These are phyloP conservation scores for Plantago lanceolata DNA, from an alignment of 305 asterid species.

Conservation along the genomic window DNA sequence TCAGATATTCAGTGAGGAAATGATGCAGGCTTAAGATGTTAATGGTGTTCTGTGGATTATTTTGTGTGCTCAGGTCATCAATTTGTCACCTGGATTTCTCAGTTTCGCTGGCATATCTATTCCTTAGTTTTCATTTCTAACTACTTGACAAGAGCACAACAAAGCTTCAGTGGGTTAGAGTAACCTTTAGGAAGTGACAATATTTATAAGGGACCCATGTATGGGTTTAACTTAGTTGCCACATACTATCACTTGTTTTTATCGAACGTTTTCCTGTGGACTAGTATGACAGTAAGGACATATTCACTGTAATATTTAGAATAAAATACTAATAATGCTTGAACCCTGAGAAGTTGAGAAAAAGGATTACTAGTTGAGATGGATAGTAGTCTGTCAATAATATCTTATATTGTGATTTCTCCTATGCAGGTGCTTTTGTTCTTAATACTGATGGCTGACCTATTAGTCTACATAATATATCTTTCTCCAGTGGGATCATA, in stretches of 20 bases:
- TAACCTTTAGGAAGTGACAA: background rate
- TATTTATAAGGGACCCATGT: background rate
- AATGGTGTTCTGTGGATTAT: slow-evolving; percentile 14
- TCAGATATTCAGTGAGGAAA: slow-evolving; percentile 18
- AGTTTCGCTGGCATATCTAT: slow-evolving; percentile 7
- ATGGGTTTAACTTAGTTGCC: background rate
- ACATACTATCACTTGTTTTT: background rate
- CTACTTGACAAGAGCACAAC: background rate
- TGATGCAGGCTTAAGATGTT: slow-evolving; percentile 1
- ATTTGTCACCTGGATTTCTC: slow-evolving; percentile 6
- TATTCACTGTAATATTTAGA: background rate
- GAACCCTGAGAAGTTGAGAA: slow-evolving; percentile 1
- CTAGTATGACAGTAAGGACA: background rate
- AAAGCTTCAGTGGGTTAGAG: background rate
- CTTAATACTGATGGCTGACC: slow-evolving; percentile 61
- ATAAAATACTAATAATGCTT: background rate
- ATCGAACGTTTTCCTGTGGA: background rate
- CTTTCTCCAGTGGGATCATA: slow-evolving; percentile 63
- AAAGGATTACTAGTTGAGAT: slow-evolving; percentile 4
- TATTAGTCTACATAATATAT: slow-evolving; percentile 48
- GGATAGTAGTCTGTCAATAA: slow-evolving; percentile 10
- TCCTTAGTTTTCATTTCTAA: background rate
- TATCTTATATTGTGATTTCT: slow-evolving; percentile 12
- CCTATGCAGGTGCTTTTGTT: slow-evolving; percentile 57
- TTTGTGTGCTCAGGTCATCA: slow-evolving; percentile 8